These are phyloP conservation scores for Fusarium sacchari DNA, from an alignment of 2,329 filamentous ascomycete genomes.

Conservation along the genomic window DNA sequence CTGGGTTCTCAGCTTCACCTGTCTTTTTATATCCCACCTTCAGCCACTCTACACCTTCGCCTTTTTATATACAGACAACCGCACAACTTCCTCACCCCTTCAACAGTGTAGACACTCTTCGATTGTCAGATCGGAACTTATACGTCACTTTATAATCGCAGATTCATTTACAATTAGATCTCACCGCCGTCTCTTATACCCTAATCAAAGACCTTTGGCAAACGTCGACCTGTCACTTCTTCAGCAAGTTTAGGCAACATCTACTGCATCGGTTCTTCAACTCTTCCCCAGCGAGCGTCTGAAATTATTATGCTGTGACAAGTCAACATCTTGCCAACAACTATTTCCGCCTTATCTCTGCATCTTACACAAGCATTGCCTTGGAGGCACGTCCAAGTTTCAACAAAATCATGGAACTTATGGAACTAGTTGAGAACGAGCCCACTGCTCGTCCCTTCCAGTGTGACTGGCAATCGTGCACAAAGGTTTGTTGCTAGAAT, in stretches of 20 bases:
- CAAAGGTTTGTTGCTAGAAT: slow-evolving; percentile 60
- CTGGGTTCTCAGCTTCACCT: slow-evolving; percentile 10
- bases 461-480: slow-evolving; percentile 71
- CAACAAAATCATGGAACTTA: slow-evolving; percentile 63
- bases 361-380: neutral
- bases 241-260: neutral
- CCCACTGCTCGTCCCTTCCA: slow-evolving; percentile 69
- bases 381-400: neutral
- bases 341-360: neutral
- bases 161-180: neutral
- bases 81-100: neutral
- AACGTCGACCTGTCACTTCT: neutral
- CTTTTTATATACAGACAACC: slow-evolving; percentile 7
- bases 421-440: slow-evolving; percentile 73
- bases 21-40: slow-evolving; percentile 11
- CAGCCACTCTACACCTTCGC: neutral
- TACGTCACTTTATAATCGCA: slow-evolving; percentile 3
- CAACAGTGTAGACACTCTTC: neutral
- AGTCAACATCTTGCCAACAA: slow-evolving; percentile 3
- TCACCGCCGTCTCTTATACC: slow-evolving; percentile 11
- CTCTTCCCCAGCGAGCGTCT: neutral
- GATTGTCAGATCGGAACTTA: neutral
- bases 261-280: slow-evolving; percentile 1
- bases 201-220: slow-evolving; percentile 17
- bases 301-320: slow-evolving; percentile 28